Base-by-base conservation (phyloP, 2,329 filamentous ascomycete genomes). In the Alternaria brassicae region DNA sequence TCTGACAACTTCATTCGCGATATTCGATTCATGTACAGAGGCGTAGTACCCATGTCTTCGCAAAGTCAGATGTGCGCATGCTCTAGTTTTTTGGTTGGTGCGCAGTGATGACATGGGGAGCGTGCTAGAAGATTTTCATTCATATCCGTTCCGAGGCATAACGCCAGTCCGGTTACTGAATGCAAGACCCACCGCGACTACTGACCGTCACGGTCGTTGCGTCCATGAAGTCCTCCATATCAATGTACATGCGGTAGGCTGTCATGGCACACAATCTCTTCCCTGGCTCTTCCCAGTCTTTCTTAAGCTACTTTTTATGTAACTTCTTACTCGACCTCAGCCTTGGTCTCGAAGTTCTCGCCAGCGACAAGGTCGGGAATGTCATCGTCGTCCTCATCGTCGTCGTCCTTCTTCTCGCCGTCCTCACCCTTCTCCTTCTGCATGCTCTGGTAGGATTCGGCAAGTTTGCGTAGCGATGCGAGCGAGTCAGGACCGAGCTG, bases 361-460 rank as follows among this genome's bases (percentile, higher is more conserved):
- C 95, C 95, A 78, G 93, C 92, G 65, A 99, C 94, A 70, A 99
- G 86, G 73, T 98, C 93, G 73, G 95, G 95, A 80, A 99, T 99
- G 81, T 98, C 95, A 64, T 95, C 92, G 58, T 89, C 87, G 61
- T 86, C 85, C 60, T 85, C 84, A 53, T 81, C 81, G 56, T 84
- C 84, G 57, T 81, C 81, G 23, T 89, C 88, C 74, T 89, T 88
- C 81, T 91, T 89, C 75, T 88, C 91, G 69, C 88, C 89, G 54
- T 85, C 89, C 77, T 91, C 88, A 60, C 85, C 91, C 81, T 92
- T 91, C 78, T 89, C 90, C 90, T 97, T 97, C 85, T 97, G 94
- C 88, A 98, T 89, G 85, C 88, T 95, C 89, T 99, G 95, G 88
- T 99, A 99, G 88, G 91, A 96, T 88, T 99, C 95, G 74, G 95